These are phyloP conservation scores for Cornus suecica DNA, from an alignment of 148 eudicot genomes.

Conservation along the genomic window DNA sequence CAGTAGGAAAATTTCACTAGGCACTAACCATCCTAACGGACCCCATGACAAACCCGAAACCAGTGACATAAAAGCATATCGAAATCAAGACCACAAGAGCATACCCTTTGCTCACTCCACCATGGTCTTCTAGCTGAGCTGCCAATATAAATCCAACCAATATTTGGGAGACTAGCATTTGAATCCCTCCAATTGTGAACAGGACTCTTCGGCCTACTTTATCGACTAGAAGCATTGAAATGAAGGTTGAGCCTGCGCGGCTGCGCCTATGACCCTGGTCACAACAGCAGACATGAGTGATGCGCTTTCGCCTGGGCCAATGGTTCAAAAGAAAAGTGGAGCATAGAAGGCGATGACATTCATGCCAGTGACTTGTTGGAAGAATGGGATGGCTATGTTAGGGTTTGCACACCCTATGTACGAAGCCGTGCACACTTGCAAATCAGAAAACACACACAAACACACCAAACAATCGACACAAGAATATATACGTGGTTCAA, in stretches of 20 bases:
- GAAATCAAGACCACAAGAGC: constrained; percentile 21
- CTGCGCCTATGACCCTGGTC: constrained; percentile 30
- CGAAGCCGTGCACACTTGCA: too few species aligned
- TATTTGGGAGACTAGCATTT: constrained; percentile 40
- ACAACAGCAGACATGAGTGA: constrained; percentile 44
- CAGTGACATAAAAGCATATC: constrained; percentile 32
- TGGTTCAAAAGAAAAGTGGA: constrained; percentile 46
- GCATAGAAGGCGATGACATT: constrained; percentile 51
- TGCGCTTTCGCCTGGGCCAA: constrained; percentile 49
- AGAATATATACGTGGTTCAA: too few species aligned
- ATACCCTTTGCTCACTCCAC: constrained; percentile 27
- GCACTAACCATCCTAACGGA: constrained; percentile 37
- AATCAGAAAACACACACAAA: too few species aligned
- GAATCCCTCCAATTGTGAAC: constrained; percentile 34
- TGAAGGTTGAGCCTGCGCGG: constrained; percentile 26
- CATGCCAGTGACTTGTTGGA: constrained; percentile 23
- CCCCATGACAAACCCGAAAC: constrained; percentile 45
- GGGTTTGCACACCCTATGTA: too few species aligned
- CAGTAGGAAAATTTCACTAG: constrained; percentile 38
- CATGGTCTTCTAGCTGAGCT: constrained; percentile 26
- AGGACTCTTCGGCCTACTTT: constrained; percentile 37
- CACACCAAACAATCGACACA: too few species aligned
- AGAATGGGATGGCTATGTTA: constrained; percentile 20
- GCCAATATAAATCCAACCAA: constrained; percentile 29
- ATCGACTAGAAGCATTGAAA: constrained; percentile 43